phyloP scores from a whole-genome alignment of 2,329 filamentous ascomycete genomes.

The Phialophora chinensis region DNA sequence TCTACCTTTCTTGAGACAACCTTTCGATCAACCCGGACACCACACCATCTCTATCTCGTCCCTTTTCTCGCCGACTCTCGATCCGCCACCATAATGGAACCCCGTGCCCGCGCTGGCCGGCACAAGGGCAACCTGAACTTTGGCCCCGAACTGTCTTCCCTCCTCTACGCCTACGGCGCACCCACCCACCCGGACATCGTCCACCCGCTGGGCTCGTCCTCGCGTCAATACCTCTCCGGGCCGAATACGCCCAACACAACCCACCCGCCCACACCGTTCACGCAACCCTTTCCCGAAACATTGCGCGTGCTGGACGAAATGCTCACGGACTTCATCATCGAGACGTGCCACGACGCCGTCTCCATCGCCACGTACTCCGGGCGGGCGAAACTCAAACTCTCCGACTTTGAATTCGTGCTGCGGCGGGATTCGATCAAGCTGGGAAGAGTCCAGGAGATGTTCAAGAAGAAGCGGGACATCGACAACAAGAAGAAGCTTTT shows the following conservation, averaged over 20 bases:
- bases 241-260: constrained; percentile 36
- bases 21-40: neutral
- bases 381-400: constrained; percentile 95
- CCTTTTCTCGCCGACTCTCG: neutral
- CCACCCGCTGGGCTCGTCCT: constrained; percentile 40
- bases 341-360: constrained; percentile 88
- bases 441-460: constrained; percentile 85
- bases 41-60: neutral
- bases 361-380: constrained; percentile 83
- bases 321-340: constrained; percentile 94
- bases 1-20: neutral
- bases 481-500: constrained; percentile 78
- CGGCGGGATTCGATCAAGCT: constrained; percentile 83
- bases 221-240: constrained; percentile 31
- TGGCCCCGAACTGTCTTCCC: constrained; percentile 67
- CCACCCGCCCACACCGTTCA: constrained; percentile 69
- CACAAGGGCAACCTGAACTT: constrained; percentile 87
- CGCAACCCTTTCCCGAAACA: constrained; percentile 83
- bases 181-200: constrained; percentile 43
- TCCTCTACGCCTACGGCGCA: constrained; percentile 54
- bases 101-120: constrained; percentile 75
- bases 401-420: constrained; percentile 95
- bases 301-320: constrained; percentile 91
- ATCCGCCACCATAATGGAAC: constrained; percentile 65
- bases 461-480: constrained; percentile 85